phyloP scores from a whole-genome alignment of 805 yeast species.

The Pichia scutulata region DNA sequence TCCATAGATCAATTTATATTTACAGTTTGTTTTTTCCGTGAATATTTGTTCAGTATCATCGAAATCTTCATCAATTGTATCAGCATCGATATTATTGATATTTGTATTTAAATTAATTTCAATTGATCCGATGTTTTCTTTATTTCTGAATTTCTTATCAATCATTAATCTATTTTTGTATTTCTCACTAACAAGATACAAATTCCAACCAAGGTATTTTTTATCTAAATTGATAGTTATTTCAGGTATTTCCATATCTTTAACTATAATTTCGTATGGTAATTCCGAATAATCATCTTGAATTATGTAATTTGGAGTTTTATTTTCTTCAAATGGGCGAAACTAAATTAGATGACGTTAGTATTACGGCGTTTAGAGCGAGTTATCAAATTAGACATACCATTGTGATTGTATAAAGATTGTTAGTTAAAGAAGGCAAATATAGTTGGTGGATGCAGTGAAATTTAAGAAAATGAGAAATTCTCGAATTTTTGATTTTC shows the following conservation, averaged over 20 bases:
- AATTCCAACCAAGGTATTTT: neutral
- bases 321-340: constrained; percentile 40
- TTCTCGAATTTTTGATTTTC: no score
- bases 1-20: constrained; percentile 2
- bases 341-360: constrained; percentile 25
- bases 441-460: no score
- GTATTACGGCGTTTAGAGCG: neutral
- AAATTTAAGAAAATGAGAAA: no score
- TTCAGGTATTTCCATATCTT: constrained; percentile 3
- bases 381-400: neutral
- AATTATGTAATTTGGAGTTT: constrained; percentile 40
- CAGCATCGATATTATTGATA: neutral
- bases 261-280: constrained; percentile 4
- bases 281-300: constrained; percentile 17
- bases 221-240: neutral
- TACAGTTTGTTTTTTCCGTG: neutral
- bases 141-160: neutral
- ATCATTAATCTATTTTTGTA: neutral
- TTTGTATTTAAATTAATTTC: neutral
- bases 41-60: constrained; percentile 3
- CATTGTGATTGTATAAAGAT: neutral
- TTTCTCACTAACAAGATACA: constrained; percentile 1
- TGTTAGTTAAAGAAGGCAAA: neutral
- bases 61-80: constrained; percentile 1
- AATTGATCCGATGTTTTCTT: constrained; percentile 1